These are phyloP conservation scores for Geotrichum australiense DNA, from an alignment of 1,139 yeast species.

Conservation along the genomic window DNA sequence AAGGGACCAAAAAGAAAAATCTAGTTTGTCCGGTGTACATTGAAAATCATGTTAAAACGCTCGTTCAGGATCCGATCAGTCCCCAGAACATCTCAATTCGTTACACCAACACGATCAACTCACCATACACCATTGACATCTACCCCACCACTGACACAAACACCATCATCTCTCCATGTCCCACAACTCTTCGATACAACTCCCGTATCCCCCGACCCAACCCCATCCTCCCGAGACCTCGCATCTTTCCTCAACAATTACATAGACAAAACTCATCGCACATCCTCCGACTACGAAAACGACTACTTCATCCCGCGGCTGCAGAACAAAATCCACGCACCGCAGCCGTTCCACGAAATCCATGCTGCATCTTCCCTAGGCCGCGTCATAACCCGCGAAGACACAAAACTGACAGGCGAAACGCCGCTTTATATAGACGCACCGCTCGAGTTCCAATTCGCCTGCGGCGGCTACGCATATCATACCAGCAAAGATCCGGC, in stretches of 20 bases:
- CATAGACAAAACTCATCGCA: conserved; percentile 5
- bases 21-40: too few relatives aligned
- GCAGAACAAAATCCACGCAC: conserved; percentile 8
- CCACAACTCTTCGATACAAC: conserved; percentile 10
- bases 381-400: conserved; percentile 5
- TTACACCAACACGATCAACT: too few relatives aligned
- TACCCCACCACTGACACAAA: too few relatives aligned
- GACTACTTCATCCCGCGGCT: conserved; percentile 14
- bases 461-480: conserved; percentile 17
- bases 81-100: too few relatives aligned
- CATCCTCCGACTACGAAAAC: conserved; percentile 12
- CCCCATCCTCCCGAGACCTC: conserved; percentile 5
- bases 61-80: too few relatives aligned
- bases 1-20: too few relatives aligned
- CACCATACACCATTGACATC: too few relatives aligned
- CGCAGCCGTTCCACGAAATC: conserved; percentile 11
- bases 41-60: too few relatives aligned
- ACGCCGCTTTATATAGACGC: conserved; percentile 9
- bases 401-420: conserved; percentile 5
- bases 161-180: conserved; percentile 14
- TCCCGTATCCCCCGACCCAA: neutral
- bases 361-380: conserved; percentile 16
- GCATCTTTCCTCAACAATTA: conserved; percentile 1
- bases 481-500: conserved; percentile 17
- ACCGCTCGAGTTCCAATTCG: conserved; percentile 11